Evolutionary conservation across 306 rosid genomes (phyloP).

Genomic region (Gillenia trifoliata): DNA sequence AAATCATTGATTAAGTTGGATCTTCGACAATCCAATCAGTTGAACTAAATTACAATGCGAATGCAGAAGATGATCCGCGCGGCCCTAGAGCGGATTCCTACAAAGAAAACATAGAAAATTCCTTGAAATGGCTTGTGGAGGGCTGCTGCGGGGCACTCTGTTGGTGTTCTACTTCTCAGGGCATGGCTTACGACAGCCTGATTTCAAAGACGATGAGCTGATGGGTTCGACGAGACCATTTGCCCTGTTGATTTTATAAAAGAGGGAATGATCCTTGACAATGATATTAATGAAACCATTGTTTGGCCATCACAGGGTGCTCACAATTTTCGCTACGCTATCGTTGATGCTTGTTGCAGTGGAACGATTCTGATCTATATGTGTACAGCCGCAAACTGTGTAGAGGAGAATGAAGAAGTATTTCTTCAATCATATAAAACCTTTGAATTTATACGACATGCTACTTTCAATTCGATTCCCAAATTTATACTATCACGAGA

Average conservation of each 20-base stretch:
- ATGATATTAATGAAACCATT: conserved; percentile 54
- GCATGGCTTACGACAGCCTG: conserved; percentile 70
- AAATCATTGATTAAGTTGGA: too few relatives aligned
- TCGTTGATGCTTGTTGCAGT: conserved; percentile 86
- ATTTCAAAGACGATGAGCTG: conserved; percentile 56
- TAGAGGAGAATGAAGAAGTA: not conserved
- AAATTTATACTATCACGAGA: too few relatives aligned
- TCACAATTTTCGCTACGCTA: conserved; percentile 76
- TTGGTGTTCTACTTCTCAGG: conserved; percentile 90
- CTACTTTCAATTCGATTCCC: too few relatives aligned
- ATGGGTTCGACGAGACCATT: conserved; percentile 66
- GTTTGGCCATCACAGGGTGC: conserved; percentile 76
- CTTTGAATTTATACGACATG: too few relatives aligned
- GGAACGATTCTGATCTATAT: conserved; percentile 75
- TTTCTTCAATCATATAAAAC: too few relatives aligned
- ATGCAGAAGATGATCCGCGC: conserved; percentile 38
- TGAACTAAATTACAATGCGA: too few relatives aligned
- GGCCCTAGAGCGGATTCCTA: conserved; percentile 32
- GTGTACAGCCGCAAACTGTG: conserved; percentile 31
- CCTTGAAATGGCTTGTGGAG: conserved; percentile 73
- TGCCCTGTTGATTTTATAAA: conserved; percentile 61
- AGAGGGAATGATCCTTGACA: conserved; percentile 62
- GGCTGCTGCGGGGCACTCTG: conserved; percentile 53
- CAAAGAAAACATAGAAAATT: conserved; percentile 57
- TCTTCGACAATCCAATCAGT: too few relatives aligned